Conservation (phyloP, 2,329 filamentous ascomycete species). For the Aspergillus pseudoviridinutans region DNA sequence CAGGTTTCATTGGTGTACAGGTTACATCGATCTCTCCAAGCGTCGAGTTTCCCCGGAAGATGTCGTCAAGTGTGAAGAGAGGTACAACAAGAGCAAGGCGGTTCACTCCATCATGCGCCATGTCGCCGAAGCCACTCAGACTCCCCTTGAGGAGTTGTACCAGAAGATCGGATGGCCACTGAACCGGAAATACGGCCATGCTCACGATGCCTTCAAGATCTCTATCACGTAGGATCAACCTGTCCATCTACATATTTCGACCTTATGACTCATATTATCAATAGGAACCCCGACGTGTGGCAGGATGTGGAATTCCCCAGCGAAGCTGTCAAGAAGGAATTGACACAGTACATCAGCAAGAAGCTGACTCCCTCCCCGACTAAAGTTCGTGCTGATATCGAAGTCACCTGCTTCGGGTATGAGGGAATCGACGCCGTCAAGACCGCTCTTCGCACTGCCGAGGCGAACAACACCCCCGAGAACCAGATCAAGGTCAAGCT, state of each 20-base stretch:
- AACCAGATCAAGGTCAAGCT: constrained; percentile 97
- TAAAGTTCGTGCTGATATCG: constrained; percentile 96
- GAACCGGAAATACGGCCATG: constrained; percentile 95
- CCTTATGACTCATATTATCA: constrained; percentile 9
- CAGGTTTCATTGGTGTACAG: constrained; percentile 37
- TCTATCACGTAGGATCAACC: constrained; percentile 76
- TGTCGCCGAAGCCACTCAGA: constrained; percentile 93
- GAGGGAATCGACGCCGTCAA: constrained; percentile 99
- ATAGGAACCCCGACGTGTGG: constrained; percentile 91
- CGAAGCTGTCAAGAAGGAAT: constrained; percentile 78
- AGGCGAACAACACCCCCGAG: constrained; percentile 86
- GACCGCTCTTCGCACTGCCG: constrained; percentile 81
- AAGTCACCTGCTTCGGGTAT: constrained; percentile 92
- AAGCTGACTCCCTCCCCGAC: constrained; percentile 96
- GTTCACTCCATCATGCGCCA: constrained; percentile 99
- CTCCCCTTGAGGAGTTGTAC: constrained; percentile 91
- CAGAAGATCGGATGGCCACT: constrained; percentile 94
- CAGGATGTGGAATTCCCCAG: constrained; percentile 85
- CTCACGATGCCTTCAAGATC: constrained; percentile 97
- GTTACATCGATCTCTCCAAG: constrained; percentile 98
- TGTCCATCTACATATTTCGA: neutral
- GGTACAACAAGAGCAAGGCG: constrained; percentile 99
- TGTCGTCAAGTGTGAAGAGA: constrained; percentile 96
- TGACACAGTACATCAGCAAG: constrained; percentile 95
- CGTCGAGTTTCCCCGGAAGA: constrained; percentile 96